Evolutionary conservation across 371 early-diverging fungal genomes (phyloP), one percentile per base, ranked within the genome.

Genomic region (Blastocladiella emersonii): DNA sequence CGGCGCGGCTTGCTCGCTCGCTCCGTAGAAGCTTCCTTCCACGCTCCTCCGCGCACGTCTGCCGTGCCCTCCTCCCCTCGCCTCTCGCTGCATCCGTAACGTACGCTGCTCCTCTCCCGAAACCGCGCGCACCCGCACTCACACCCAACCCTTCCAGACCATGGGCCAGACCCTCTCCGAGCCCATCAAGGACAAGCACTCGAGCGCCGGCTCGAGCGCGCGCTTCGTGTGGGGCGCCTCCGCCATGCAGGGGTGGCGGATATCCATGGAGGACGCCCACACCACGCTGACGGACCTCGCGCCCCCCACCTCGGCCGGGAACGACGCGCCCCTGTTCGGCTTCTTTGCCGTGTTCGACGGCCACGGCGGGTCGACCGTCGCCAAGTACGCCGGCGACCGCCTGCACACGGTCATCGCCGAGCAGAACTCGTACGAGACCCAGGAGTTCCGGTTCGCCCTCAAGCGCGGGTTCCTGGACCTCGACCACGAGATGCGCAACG

Each of bases 291-390:
- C 92, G 41, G 78, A 81, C 55, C 71, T 93, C 32, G 71, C 74
- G n/a, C 65, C 75, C 34, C 76, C 69, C 21, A 66, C 61, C 71
- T 10, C 13, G 75, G n/a, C n/a, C 74, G 35, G 43, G 8, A 36
- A 56, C 15, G 67, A 64, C 55, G 64, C 63, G n/a, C 63, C 68
- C 32, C 77, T 76, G 36, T 70, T 70, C 57, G 81, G 87, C 23
- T 93, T 93, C 78, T 97, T 93, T 79, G 92, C 85, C n/a, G 95
- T 95, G 7, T 94, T 85, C 72, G 98, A 97, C 73, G 98, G 98
- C 3, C 98, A 97, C 70, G 98, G 95, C 69, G 98, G 90, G 74
- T 83, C 65, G 41, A 77, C 71, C 63, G 88, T 92, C 6, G 95
- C 98, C 36, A 85, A 86, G 70, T 95, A 86, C 70, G 82, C 89